Base-by-base conservation (phyloP, 306 rosid species). In the Cucurbita argyrosperma region DNA sequence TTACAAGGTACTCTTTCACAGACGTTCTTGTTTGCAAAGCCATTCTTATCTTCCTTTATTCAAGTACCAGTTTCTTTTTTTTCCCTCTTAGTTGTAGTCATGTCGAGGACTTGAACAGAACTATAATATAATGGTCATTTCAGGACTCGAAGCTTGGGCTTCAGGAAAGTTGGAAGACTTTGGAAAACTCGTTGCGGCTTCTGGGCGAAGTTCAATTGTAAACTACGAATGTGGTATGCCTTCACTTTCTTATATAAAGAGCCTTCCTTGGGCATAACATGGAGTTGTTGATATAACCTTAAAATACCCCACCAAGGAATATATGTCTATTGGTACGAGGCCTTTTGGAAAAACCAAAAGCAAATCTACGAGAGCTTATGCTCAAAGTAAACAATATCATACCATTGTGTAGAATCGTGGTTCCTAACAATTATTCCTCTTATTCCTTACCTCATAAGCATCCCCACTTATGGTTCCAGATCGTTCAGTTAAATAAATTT, bases 131-230 rank as follows among this genome's bases (percentile, higher is more conserved):
- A 53, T 79, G 78, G 80, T 76, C 74, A 51, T 79, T 78, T 74
- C 87, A 94, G 97, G 99, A 79, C 53, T 88, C 77, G 86, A 91
- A 88, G 90, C 95, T 52, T 94, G 99, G 99, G 86, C 85, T 76
- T 46, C 71, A 4, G 99, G 96, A 59, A 83, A 80, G 9, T 57
- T 94, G 56, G 81, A 88, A 79, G 92, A 90, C 46, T 94, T 91
- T 66, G 99, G 99, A 74, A 69, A 4, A 74, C 97, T 94, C 71
- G 78, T 94, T 40, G 6, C 96, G 45, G 99, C 87, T 47, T 94
- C 99, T 70, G 99, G 99, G 50, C 81, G 84, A 68, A 91, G 97
- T 83, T 94, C 99, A 61, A 91, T 94, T 81, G 80, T 83, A 79
- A 91, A 94, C 79, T 91, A 94, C 76, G 97, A 94, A 80, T 94